phyloP scores from a whole-genome alignment of 139 green algal genomes.

The Edaphochlamys debaryana region DNA sequence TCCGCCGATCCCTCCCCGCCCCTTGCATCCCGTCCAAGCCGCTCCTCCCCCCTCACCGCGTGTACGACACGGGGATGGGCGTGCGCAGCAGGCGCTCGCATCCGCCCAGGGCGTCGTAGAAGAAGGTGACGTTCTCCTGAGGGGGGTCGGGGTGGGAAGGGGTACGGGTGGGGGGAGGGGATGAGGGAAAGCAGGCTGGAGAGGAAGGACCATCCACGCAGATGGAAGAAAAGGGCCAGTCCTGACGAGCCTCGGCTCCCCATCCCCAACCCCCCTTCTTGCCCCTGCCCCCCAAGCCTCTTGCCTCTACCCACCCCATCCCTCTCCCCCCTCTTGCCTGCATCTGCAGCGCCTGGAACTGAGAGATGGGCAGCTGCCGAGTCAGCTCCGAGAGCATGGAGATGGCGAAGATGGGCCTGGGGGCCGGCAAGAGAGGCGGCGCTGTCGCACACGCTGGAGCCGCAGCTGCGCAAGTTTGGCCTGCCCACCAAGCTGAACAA shows the following conservation, averaged over 20 bases:
- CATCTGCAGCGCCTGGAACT: constrained; percentile 40
- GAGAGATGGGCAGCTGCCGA: constrained; percentile 16
- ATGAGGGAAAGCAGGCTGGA: too few species aligned
- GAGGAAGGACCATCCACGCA: too few species aligned
- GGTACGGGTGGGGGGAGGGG: too few species aligned
- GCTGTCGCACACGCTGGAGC: constrained; percentile 97
- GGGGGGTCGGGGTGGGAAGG: too few species aligned
- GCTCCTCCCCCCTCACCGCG: constrained; percentile 43
- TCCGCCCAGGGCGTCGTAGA: constrained; percentile 70
- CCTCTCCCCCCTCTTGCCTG: too few species aligned
- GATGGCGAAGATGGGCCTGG: constrained; percentile 41
- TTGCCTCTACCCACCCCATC: too few species aligned
- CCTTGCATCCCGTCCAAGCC: too few species aligned
- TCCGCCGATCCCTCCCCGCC: too few species aligned
- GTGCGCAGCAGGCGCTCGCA: constrained; percentile 80
- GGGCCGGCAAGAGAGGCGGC: not conserved
- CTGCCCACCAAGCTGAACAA: constrained; percentile 94
- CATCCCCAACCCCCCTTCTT: too few species aligned
- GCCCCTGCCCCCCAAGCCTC: too few species aligned
- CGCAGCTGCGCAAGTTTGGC: constrained; percentile 89
- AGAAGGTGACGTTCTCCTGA: constrained; percentile 64
- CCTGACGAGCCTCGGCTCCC: too few species aligned
- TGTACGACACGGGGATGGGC: constrained; percentile 79
- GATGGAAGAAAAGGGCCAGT: too few species aligned
- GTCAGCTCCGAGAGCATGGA: constrained; percentile 38